phyloP scores from a whole-genome alignment of 1,284 basidiomycete genomes.

The Puccinia sorghi region DNA sequence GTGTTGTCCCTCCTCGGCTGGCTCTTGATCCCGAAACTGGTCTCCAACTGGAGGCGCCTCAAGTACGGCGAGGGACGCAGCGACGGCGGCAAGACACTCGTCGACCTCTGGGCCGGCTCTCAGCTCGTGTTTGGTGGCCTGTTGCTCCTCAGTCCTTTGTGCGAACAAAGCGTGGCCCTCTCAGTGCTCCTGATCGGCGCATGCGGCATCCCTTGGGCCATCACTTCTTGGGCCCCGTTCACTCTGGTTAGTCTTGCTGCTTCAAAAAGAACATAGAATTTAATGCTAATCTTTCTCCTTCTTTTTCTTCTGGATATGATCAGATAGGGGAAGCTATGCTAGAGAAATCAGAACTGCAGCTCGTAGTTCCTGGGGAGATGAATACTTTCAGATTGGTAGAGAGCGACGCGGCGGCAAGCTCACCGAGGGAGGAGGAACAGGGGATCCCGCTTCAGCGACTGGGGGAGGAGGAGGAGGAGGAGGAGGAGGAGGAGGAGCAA shows the following conservation, averaged over 20 bases:
- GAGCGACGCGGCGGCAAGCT: no score
- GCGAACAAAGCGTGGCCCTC: not conserved
- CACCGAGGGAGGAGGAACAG: no score
- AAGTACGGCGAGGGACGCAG: not conserved
- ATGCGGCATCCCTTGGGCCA: constrained; percentile 57
- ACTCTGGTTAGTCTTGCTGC: constrained; percentile 53
- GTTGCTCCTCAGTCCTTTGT: constrained; percentile 14
- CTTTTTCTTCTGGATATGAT: not conserved
- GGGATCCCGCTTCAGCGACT: no score
- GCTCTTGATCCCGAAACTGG: constrained; percentile 52
- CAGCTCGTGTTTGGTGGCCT: not conserved
- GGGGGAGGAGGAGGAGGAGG: not conserved
- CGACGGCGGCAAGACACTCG: not conserved
- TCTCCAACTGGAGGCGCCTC: not conserved
- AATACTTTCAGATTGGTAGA: constrained; percentile 5
- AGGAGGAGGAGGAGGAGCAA: not conserved
- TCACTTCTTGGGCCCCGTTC: constrained; percentile 57
- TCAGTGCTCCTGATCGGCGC: constrained; percentile 54
- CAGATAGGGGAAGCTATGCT: constrained; percentile 20
- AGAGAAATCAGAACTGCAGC: not conserved
- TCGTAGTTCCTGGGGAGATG: not conserved
- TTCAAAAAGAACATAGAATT: no score
- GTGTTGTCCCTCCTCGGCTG: constrained; percentile 54
- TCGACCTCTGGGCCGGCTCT: constrained; percentile 11
- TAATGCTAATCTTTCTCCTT: not conserved